Evolutionary conservation across 139 green algal genomes (phyloP).

Genomic region (Tetradesmus lagerheimii): DNA sequence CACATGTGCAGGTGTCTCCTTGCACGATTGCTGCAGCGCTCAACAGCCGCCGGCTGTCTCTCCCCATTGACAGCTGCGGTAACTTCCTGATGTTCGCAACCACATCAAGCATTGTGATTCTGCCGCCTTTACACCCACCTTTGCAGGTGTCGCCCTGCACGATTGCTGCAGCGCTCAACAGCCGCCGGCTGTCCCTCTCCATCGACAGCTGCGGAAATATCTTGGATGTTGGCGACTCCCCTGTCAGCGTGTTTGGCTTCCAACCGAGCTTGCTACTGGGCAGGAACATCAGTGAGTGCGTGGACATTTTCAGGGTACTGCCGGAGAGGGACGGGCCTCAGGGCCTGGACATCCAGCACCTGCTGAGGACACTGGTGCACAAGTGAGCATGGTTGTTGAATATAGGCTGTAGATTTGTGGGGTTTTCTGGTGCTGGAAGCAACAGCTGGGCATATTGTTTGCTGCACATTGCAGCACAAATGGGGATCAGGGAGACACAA

Average conservation of each 20-base stretch:
- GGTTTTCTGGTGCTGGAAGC: too few species aligned
- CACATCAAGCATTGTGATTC: too few species aligned
- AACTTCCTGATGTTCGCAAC: too few species aligned
- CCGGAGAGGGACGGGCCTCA: constrained; percentile 6
- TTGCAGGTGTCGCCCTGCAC: constrained; percentile 25
- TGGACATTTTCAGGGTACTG: constrained; percentile 38
- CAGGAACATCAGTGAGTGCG: constrained; percentile 8
- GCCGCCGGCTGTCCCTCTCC: constrained; percentile 54
- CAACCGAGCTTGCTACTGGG: constrained; percentile 50
- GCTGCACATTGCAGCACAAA: too few species aligned
- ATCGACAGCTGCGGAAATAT: constrained; percentile 57
- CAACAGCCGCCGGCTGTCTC: constrained; percentile 52
- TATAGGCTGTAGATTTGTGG: neutral
- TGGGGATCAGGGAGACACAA: too few species aligned
- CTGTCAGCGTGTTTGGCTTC: constrained; percentile 59
- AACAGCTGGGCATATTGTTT: too few species aligned
- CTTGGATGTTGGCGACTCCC: constrained; percentile 24
- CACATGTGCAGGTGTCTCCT: constrained; percentile 6
- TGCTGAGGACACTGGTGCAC: constrained; percentile 18
- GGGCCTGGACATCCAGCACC: constrained; percentile 29
- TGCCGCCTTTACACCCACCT: neutral
- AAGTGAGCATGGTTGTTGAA: constrained; percentile 27
- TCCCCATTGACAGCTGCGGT: constrained; percentile 50
- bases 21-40: constrained; percentile 43
- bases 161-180: constrained; percentile 46